Conservation (phyloP, 345 rosid species). For the Euphorbia lathyris region DNA sequence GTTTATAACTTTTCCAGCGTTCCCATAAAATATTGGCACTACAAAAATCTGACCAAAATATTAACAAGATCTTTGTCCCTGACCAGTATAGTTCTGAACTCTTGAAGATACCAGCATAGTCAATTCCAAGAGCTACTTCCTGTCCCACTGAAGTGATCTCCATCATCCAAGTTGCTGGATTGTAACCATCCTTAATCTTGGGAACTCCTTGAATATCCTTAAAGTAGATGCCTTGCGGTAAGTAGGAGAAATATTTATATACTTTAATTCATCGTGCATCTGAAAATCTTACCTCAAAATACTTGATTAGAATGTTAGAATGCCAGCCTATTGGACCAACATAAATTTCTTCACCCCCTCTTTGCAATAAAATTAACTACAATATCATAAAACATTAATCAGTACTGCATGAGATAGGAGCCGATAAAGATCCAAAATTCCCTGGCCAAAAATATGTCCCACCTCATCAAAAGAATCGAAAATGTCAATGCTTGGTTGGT, state of each 20-base stretch:
- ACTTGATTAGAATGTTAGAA: conserved; percentile 8
- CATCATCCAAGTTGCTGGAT: conserved; percentile 90
- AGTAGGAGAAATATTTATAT: background rate
- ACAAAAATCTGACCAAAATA: no score
- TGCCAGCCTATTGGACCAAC: conserved; percentile 12
- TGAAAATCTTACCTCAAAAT: conserved; percentile 9
- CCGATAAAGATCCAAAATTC: background rate
- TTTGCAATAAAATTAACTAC: conserved; percentile 12
- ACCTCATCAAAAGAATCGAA: conserved; percentile 62
- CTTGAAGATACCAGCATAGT: conserved; percentile 54
- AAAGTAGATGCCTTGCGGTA: background rate
- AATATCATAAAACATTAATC: background rate
- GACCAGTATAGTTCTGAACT: conserved; percentile 59
- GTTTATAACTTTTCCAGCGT: no score
- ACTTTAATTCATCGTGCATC: background rate
- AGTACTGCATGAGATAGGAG: background rate
- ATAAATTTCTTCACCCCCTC: conserved; percentile 13
- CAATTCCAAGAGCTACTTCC: conserved; percentile 51
- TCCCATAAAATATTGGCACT: no score
- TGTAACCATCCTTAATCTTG: conserved; percentile 63
- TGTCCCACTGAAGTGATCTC: conserved; percentile 59
- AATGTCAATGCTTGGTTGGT: conserved; percentile 23
- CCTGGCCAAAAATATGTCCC: background rate
- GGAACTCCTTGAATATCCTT: conserved; percentile 37
- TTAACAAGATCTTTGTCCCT: no score